These are phyloP conservation scores for Ustilago lituana DNA, from an alignment of 1,284 basidiomycete genomes.

Conservation along the genomic window DNA sequence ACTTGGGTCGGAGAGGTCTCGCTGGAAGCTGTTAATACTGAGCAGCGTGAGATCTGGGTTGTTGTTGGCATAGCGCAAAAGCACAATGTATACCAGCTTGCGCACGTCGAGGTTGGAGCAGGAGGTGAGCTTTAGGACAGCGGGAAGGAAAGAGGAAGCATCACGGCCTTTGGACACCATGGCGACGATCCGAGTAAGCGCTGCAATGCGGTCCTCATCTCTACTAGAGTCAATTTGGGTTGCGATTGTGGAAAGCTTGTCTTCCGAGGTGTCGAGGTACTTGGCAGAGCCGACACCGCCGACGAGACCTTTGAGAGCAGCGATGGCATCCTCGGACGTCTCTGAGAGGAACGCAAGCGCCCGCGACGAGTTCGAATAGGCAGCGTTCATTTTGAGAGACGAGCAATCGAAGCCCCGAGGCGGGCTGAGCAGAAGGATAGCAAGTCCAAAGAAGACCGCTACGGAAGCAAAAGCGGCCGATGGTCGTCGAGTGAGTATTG, in stretches of 20 bases:
- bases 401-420: slow-evolving; percentile 2
- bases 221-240: slow-evolving; percentile 57
- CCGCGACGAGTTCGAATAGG: slow-evolving; percentile 58
- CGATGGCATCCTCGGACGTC: slow-evolving; percentile 63
- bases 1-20: slow-evolving; percentile 89
- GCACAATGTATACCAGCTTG: slow-evolving; percentile 97
- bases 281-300: slow-evolving; percentile 55
- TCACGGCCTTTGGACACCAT: slow-evolving; percentile 90
- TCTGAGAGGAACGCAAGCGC: slow-evolving; percentile 62
- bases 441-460: too few species aligned
- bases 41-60: slow-evolving; percentile 89
- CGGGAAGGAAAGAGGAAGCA: slow-evolving; percentile 78
- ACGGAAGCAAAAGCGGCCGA: background rate
- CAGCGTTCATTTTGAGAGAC: slow-evolving; percentile 36
- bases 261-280: slow-evolving; percentile 61
- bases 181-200: slow-evolving; percentile 60
- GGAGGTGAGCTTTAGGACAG: slow-evolving; percentile 65
- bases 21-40: slow-evolving; percentile 98
- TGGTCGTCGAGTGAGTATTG: background rate
- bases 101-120: slow-evolving; percentile 81
- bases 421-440: background rate
- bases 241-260: slow-evolving; percentile 51
- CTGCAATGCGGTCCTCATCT: slow-evolving; percentile 60
- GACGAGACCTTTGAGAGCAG: slow-evolving; percentile 58
- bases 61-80: slow-evolving; percentile 81